phyloP scores from a whole-genome alignment of 306 rosid species.

The Castanea sativa region DNA sequence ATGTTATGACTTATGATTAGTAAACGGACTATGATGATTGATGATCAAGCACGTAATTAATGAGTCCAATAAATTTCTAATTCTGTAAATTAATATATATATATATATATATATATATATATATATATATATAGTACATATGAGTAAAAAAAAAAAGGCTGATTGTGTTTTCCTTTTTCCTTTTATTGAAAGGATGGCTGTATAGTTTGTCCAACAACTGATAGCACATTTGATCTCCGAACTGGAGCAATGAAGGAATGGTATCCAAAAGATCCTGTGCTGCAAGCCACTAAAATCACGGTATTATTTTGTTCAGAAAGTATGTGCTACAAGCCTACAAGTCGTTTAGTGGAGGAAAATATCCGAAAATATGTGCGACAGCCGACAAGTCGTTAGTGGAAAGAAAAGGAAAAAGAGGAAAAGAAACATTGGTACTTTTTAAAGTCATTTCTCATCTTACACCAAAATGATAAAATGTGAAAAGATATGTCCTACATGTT shows the following conservation, averaged over 20 bases:
- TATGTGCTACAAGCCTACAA: too few relatives aligned
- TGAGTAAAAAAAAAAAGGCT: neutral
- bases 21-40: neutral
- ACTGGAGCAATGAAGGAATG: constrained; percentile 76
- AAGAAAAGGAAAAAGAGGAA: neutral
- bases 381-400: too few relatives aligned
- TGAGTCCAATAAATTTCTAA: too few relatives aligned
- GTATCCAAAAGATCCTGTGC: constrained; percentile 82
- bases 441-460: neutral
- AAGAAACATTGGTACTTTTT: neutral
- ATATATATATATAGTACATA: too few relatives aligned
- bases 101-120: too few relatives aligned
- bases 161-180: neutral
- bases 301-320: too few relatives aligned
- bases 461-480: too few relatives aligned
- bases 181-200: constrained; percentile 69
- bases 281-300: too few relatives aligned
- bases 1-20: neutral
- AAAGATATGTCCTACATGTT: too few relatives aligned
- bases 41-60: neutral
- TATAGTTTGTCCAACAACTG: constrained; percentile 88
- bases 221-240: constrained; percentile 86
- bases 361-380: too few relatives aligned
- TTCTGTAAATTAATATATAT: too few relatives aligned
- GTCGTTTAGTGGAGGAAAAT: too few relatives aligned